Base-by-base conservation (phyloP, 495 filamentous ascomycete species). In the Neurospora sp. region DNA sequence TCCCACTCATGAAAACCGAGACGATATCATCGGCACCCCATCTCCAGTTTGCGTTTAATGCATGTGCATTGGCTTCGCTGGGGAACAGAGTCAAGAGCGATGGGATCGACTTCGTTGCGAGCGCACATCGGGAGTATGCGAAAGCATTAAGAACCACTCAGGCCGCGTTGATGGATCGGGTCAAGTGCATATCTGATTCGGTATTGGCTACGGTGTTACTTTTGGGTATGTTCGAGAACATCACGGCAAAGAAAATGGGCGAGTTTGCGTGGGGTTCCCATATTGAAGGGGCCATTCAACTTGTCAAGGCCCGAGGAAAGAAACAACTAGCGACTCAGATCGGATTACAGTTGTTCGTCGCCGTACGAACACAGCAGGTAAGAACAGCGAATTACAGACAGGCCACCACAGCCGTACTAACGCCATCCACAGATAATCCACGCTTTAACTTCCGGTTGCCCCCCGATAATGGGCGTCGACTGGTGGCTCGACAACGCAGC, bases 171-270 rank as follows among this genome's bases (percentile, higher is more conserved):
- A 79, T 83, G 68, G 82, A 85, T 39, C 84, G 86, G 37, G 75
- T 83, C 10, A 27, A 39, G 70, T 75, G 68, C 45, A 68, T 27
- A 27, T 79, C 86, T 27, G 87, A 91, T 72, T 81, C 84, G 45
- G 87, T 88, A 14, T 77, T 93, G n/a, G 86, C 89, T 38, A 83
- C 89, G 0, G 86, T 92, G 31, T 79, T 93, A 45, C 76, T 91
- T 38, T 80, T 92, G 59, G 88, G 87, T 0, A 85, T 89, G 70
- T 45, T 74, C 82, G 22, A 85, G 82, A 86, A 82, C 65, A 84
- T 87, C 38, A 81, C 84, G 18, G 82, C 85, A 1, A 83, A 80
- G 59, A 81, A 84, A 59, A 77, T 83, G 39, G 82, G 81, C 39
- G 80, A 83, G 59, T 78, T 80, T 16, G 84, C 85, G 31, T 89